These are phyloP conservation scores for Hypoxylon crocopeplum DNA, from an alignment of 495 filamentous ascomycete species.

Conservation along the genomic window DNA sequence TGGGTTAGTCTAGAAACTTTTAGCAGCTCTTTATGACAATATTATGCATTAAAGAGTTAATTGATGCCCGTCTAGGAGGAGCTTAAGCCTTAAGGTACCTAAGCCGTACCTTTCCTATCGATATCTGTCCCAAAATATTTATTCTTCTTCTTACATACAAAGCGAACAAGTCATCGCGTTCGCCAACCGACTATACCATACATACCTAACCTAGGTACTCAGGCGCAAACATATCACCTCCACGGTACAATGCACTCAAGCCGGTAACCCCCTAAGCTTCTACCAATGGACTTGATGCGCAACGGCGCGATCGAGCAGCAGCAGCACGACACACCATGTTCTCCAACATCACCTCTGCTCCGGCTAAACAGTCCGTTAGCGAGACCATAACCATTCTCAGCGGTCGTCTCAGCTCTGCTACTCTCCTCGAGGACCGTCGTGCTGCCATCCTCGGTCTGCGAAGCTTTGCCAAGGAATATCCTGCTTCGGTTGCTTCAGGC, in stretches of 20 bases:
- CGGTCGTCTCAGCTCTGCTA: conserved; percentile 83
- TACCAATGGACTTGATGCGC: conserved; percentile 45
- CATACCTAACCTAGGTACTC: background rate
- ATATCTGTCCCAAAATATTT: background rate
- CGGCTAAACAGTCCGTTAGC: conserved; percentile 93
- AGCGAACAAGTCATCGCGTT: no score
- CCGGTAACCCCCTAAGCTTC: conserved; percentile 34
- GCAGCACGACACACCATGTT: conserved; percentile 67
- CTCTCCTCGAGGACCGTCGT: conserved; percentile 90
- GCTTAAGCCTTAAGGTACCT: no score
- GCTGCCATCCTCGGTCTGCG: conserved; percentile 90
- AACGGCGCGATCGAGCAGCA: conserved; percentile 28
- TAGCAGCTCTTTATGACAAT: no score
- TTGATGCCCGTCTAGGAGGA: no score
- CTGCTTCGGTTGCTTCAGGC: conserved; percentile 94
- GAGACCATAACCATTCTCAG: conserved; percentile 91
- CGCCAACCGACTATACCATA: conserved; percentile 7
- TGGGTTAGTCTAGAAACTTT: no score
- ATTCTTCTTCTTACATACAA: no score
- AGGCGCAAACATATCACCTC: conserved; percentile 2
- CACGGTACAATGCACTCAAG: conserved; percentile 35
- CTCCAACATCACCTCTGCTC: conserved; percentile 81
- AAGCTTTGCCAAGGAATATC: conserved; percentile 95
- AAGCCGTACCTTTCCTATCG: background rate
- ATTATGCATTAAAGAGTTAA: no score